Evolutionary conservation across 2,329 filamentous ascomycete species (phyloP).

Genomic region (Calonectria crousiana): DNA sequence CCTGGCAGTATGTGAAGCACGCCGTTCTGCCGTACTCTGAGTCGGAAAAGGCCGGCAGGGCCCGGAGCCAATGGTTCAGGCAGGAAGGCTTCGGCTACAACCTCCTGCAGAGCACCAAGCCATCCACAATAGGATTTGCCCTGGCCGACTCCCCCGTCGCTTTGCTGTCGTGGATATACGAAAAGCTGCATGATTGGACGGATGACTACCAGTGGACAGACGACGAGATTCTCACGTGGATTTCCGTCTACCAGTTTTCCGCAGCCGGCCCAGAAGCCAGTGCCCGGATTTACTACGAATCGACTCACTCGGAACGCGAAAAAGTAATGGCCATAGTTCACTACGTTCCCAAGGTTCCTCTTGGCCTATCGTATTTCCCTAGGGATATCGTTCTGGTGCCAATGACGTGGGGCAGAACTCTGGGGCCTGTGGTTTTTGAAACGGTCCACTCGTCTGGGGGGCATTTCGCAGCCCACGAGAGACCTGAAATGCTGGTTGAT

Average conservation of each 20-base stretch:
- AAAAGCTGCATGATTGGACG: constrained; percentile 84
- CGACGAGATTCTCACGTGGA: constrained; percentile 81
- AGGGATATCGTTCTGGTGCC: constrained; percentile 68
- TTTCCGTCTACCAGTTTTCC: constrained; percentile 79
- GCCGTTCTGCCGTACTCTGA: constrained; percentile 64
- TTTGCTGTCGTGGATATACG: constrained; percentile 82
- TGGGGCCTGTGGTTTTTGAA: constrained; percentile 72
- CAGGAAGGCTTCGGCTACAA: constrained; percentile 60
- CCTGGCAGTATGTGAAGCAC: constrained; percentile 66
- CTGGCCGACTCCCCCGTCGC: constrained; percentile 78
- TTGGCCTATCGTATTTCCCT: constrained; percentile 68
- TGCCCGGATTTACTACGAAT: constrained; percentile 80
- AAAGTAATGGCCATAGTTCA: constrained; percentile 21
- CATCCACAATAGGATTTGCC: constrained; percentile 78
- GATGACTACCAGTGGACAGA: constrained; percentile 80
- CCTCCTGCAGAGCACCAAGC: constrained; percentile 68
- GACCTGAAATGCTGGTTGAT: constrained; percentile 62
- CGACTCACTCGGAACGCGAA: constrained; percentile 54
- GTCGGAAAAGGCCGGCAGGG: constrained; percentile 55
- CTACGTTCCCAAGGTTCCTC: constrained; percentile 52
- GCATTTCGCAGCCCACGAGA: constrained; percentile 73
- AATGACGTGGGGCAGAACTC: constrained; percentile 66
- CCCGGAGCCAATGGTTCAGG: constrained; percentile 68
- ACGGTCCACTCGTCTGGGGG: constrained; percentile 63
- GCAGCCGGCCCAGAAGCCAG: constrained; percentile 76